Conservation (phyloP, 352 stramenopile species). For the Thalassiosira livingstoniorum region DNA sequence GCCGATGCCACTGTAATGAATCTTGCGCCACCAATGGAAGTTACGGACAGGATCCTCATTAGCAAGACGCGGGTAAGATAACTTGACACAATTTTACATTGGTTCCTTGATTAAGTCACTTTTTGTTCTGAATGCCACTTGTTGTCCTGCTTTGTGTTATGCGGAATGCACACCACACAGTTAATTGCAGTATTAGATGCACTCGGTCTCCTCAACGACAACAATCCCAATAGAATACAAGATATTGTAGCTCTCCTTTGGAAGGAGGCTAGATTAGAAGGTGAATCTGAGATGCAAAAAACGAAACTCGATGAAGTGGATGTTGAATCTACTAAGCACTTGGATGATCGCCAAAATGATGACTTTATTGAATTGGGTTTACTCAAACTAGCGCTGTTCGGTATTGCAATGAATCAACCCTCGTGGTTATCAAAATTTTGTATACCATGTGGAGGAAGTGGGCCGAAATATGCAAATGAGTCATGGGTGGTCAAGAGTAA, state of each 20-base stretch:
- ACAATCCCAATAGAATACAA: constrained; percentile 29
- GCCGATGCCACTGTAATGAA: constrained; percentile 78
- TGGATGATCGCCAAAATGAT: constrained; percentile 40
- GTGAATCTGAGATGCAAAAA: constrained; percentile 19
- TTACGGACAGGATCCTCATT: constrained; percentile 72
- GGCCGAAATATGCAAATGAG: constrained; percentile 55
- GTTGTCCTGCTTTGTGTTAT: no score
- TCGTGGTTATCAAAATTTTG: constrained; percentile 69
- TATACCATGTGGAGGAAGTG: constrained; percentile 61
- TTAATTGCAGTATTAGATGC: constrained; percentile 65
- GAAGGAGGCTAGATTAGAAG: constrained; percentile 67
- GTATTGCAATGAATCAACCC: constrained; percentile 65
- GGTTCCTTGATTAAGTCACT: background rate
- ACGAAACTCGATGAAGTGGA: constrained; percentile 28
- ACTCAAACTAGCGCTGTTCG: constrained; percentile 80
- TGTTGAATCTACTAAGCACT: constrained; percentile 31
- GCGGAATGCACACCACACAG: no score
- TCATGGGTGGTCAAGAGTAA: constrained; percentile 43
- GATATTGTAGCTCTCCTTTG: constrained; percentile 67
- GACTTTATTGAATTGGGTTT: constrained; percentile 78
- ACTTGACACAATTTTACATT: background rate
- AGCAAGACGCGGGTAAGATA: constrained; percentile 64
- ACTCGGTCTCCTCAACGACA: constrained; percentile 58
- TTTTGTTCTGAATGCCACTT: background rate
- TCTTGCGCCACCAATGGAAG: constrained; percentile 63